These are phyloP conservation scores for Fusarium guadeloupense DNA, from an alignment of 2,329 filamentous ascomycete species.

Conservation along the genomic window DNA sequence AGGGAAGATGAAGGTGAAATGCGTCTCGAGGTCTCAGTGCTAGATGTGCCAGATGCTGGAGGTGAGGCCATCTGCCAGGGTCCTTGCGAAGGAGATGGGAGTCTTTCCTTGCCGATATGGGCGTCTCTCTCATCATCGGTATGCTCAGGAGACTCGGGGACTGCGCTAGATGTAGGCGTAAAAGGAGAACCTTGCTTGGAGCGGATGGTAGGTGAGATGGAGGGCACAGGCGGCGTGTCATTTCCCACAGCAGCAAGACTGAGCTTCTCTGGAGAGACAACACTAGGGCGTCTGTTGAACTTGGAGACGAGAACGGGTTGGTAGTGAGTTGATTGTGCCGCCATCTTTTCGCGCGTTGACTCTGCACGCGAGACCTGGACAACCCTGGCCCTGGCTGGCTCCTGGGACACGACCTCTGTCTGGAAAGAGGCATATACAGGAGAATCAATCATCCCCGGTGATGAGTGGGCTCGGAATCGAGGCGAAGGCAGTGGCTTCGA, in stretches of 20 bases:
- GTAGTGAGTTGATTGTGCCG: slow-evolving; percentile 2
- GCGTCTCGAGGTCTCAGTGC: slow-evolving; percentile 16
- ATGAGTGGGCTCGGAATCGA: slow-evolving; percentile 63
- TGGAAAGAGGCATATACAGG: slow-evolving; percentile 52
- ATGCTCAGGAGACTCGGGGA: slow-evolving; percentile 54
- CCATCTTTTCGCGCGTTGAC: slow-evolving; percentile 6
- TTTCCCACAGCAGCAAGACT: slow-evolving; percentile 8
- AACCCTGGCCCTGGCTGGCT: slow-evolving; percentile 20
- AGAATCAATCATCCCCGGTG: slow-evolving; percentile 59
- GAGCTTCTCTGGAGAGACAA: slow-evolving; percentile 15
- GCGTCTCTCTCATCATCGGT: slow-evolving; percentile 42
- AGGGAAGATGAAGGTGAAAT: slow-evolving; percentile 28
- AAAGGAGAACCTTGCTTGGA: slow-evolving; percentile 34
- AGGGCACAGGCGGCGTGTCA: slow-evolving; percentile 20
- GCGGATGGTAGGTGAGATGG: slow-evolving; percentile 7
- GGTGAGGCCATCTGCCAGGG: slow-evolving; percentile 60
- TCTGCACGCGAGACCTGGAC: slow-evolving; percentile 24
- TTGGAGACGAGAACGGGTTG: slow-evolving; percentile 37
- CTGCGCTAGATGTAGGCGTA: slow-evolving; percentile 37
- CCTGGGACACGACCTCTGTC: not conserved
- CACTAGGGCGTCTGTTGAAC: slow-evolving; percentile 40
- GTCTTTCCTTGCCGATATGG: slow-evolving; percentile 42
- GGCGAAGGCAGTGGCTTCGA: slow-evolving; percentile 47
- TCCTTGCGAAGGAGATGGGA: slow-evolving; percentile 53
- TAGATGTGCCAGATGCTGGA: slow-evolving; percentile 47